Evolutionary conservation across 2,329 filamentous ascomycete genomes (phyloP).

Genomic region (Fusarium albidum): DNA sequence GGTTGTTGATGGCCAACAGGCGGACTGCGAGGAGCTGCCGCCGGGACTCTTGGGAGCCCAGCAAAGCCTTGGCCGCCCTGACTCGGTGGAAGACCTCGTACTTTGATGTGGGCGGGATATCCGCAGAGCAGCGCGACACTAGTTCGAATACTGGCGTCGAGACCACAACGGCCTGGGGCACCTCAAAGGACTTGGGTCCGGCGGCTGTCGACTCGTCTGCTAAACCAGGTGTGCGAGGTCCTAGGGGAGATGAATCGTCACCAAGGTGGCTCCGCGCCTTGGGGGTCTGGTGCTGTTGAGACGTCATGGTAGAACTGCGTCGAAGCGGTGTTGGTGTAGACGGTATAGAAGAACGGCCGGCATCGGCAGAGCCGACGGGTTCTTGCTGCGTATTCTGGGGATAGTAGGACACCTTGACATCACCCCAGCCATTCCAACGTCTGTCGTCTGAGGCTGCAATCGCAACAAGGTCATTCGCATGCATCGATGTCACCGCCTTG

Average conservation of each 20-base stretch:
- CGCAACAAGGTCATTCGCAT: conserved; percentile 84
- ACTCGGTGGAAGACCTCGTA: conserved; percentile 89
- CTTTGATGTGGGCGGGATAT: conserved; percentile 75
- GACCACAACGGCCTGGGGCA: conserved; percentile 65
- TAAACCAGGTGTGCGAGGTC: conserved; percentile 51
- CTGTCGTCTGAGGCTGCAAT: conserved; percentile 69
- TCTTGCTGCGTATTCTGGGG: conserved; percentile 49
- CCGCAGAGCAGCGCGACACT: conserved; percentile 62
- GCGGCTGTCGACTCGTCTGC: conserved; percentile 46
- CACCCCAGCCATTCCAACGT: conserved; percentile 80
- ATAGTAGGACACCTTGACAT: conserved; percentile 84
- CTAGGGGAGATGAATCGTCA: conserved; percentile 60
- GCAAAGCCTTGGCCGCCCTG: conserved; percentile 82
- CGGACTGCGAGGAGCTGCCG: conserved; percentile 82
- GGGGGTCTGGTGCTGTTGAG: conserved; percentile 52
- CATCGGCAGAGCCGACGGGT: conserved; percentile 33
- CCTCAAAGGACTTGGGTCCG: conserved; percentile 68
- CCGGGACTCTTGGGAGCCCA: conserved; percentile 69
- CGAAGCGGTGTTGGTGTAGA: conserved; percentile 79
- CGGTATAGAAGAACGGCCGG: conserved; percentile 58
- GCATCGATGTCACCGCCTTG: conserved; percentile 66
- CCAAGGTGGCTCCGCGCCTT: conserved; percentile 44
- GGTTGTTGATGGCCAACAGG: conserved; percentile 85
- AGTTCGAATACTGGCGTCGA: conserved; percentile 65
- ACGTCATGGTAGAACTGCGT: conserved; percentile 67